Conservation (phyloP, 176 grass and related monocot species). For the Elymus sibiricus region DNA sequence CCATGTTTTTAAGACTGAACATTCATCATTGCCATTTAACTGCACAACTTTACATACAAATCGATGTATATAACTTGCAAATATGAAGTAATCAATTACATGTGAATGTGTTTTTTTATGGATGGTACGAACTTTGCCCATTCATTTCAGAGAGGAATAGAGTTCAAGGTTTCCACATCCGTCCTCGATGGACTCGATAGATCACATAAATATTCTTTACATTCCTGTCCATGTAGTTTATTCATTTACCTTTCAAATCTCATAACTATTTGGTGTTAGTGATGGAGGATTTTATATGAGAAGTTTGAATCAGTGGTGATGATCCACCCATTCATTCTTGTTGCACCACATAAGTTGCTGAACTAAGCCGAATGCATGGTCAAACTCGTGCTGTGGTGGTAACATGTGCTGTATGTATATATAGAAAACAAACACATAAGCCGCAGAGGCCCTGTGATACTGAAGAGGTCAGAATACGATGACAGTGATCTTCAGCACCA, state of each 20-base stretch:
- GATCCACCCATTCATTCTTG: not conserved
- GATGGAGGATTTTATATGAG: constrained; percentile 17
- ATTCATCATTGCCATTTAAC: not conserved
- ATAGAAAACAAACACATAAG: not conserved
- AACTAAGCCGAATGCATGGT: not conserved
- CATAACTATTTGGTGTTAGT: constrained; percentile 13
- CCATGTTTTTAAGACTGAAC: not conserved
- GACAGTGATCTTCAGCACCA: not conserved
- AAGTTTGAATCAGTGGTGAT: constrained; percentile 8
- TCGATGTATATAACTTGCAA: not conserved
- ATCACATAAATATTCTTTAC: constrained; percentile 1
- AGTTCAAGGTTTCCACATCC: not conserved
- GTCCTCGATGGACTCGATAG: not conserved
- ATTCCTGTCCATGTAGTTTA: not conserved
- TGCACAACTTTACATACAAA: constrained; percentile 2
- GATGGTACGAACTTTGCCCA: not conserved
- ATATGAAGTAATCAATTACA: not conserved
- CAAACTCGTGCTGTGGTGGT: not conserved
- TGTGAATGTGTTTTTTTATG: not conserved
- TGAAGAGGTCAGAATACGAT: not conserved
- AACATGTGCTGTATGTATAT: not conserved
- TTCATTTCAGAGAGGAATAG: not conserved
- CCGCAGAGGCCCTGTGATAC: not conserved
- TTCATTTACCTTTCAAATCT: not conserved
- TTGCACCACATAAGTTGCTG: not conserved